Base-by-base conservation (phyloP, 176 grass and related monocot species). In the Paspalum vaginatum region DNA sequence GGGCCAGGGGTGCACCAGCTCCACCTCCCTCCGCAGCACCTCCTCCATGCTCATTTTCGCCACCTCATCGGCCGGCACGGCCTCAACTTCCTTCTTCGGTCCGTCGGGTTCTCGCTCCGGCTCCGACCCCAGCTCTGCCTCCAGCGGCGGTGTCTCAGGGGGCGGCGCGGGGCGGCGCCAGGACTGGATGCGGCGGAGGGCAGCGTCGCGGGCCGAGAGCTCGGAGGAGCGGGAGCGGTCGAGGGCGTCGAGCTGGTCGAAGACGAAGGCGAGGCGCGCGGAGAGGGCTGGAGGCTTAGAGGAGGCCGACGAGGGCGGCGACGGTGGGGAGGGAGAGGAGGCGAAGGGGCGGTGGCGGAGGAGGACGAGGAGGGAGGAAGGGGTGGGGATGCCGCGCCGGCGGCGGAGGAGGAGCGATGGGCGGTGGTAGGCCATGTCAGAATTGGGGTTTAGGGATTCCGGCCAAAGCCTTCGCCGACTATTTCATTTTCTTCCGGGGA, bases 1-100 rank as follows among this genome's bases (percentile, higher is more conserved):
- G 11, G 92, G 92, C 95, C 95, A 98, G 12, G 92, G 95, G 80
- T 98, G 95, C 49, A 94, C 95, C 74, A 98, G 80, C 70, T 98
- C 92, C 88, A 98, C 88, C 81, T 94, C 90, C 81, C 87, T 85
- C 86, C 82, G 83, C 7, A 92, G 60, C 26, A 92, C 88, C 25
- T 98, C 92, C 44, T 7, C 64, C 76, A 94, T 75, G 75, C 76
- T 88, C 72, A 81, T 88, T 7, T 61, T 56, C 76, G 47, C 86
- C 63, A 44, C 15, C 42, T 41, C 69, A 71, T 87, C 61, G 16
- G 17, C n/a, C 1, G 9, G 41, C n/a, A 16, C 64, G 4, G 38
- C 63, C 22, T 27, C n/a, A 47, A 48, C 73, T 47, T 72, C 55
- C 20, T 78, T 26, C 26, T 62, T 50, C 44, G 61, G 70, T 20